Evolutionary conservation across 192 early-diverging fungal species (phyloP).

Genomic region (Chytriomyces hyalinus): DNA sequence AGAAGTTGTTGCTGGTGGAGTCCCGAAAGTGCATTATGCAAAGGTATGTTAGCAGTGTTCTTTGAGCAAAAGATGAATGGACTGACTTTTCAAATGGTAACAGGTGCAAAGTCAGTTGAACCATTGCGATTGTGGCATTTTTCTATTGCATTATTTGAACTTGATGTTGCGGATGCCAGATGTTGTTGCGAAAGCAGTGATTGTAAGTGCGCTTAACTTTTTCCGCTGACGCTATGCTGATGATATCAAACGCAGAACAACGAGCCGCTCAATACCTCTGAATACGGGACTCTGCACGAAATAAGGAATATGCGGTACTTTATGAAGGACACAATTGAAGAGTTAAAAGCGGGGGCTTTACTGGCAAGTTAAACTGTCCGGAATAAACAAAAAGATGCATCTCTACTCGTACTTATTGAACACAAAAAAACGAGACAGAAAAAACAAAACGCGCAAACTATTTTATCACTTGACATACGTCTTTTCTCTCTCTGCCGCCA

Average conservation of each 20-base stretch:
- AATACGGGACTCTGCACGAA: constrained; percentile 26
- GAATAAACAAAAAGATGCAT: background rate
- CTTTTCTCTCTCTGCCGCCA: constrained; percentile 14
- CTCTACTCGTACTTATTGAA: too few relatives aligned
- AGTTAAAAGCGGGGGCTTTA: background rate
- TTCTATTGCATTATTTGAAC: constrained; percentile 80
- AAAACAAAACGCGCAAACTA: too few relatives aligned
- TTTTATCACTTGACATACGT: background rate
- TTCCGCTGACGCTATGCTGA: too few relatives aligned
- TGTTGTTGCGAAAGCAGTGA: background rate
- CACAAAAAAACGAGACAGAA: too few relatives aligned
- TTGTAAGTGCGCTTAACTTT: constrained; percentile 24
- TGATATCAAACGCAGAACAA: background rate
- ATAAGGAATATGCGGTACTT: constrained; percentile 26
- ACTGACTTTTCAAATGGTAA: constrained; percentile 10
- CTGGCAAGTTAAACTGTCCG: background rate
- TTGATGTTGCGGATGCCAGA: constrained; percentile 63
- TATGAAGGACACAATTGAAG: constrained; percentile 17
- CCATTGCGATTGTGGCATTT: constrained; percentile 88
- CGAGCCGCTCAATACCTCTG: constrained; percentile 6
- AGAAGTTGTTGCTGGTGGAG: background rate
- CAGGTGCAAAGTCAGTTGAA: constrained; percentile 77
- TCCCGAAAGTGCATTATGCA: constrained; percentile 53
- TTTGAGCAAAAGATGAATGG: too few relatives aligned
- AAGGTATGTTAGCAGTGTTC: constrained; percentile 48